Evolutionary conservation across 208 protist species (phyloP), one percentile per base, ranked within the genome.

Genomic region (Leishmania lainsoni): DNA sequence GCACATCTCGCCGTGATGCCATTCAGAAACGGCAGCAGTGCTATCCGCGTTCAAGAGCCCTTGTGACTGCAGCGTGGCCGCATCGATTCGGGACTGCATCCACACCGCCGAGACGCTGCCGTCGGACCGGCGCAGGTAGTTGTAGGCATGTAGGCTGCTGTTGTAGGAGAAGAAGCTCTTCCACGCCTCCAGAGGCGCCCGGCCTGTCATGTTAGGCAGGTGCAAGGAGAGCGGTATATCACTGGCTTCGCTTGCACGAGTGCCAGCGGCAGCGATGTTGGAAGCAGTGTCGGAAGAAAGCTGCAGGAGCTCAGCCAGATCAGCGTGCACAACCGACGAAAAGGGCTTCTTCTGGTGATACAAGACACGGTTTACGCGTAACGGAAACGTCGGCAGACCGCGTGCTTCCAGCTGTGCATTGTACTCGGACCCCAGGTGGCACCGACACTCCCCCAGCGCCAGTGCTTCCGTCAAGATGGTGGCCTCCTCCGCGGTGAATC

Each of bases 401-500:
- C 75, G 35, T 48, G 83, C 81, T 17, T 82, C 70, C 32, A 87
- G 70, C 56, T 83, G 66, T 6, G 59, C 82, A 74, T 93, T 92
- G 82, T 86, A 80, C 54, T 84, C 51, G 32, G 85, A 58, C 8
- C 84, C 70, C 0, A 96, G 61, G 81, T 89, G 91, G 73, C 88
- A 89, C n/a, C 89, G 83, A 59, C 89, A 92, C 86, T 97, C 94
- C 2, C 94, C 94, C 61, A 97, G 88, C 8, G 90, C 94, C 56
- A 96, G 66, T 17, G 94, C 85, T 63, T 94, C 87, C 1, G 84
- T 88, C 58, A 88, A 35, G 32, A 94, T 88, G 17, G 90, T 94
- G 12, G 89, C 88, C 56, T 94, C 88, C 56, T 92, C 84, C 16
- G 77, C 66, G 0, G 86, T 92, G 75, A 94, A 90, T 4, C 90